Conservation (phyloP, 345 rosid species). For the Tarenaya hassleriana region DNA sequence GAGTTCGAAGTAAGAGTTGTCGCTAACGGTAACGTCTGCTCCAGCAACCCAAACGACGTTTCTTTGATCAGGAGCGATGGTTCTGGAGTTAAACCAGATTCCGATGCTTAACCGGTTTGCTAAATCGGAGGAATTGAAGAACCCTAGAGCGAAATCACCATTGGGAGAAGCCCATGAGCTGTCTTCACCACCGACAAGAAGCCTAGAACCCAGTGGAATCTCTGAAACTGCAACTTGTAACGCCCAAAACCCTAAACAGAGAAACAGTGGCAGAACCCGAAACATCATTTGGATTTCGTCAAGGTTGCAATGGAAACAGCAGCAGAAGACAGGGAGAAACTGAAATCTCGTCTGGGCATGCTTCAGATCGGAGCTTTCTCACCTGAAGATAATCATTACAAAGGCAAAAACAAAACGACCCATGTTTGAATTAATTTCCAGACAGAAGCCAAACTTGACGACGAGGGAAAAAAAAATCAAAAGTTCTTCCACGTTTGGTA, state of each 20-base stretch:
- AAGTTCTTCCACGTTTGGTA: conserved; percentile 30
- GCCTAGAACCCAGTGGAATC: conserved; percentile 57
- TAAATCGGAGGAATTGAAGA: conserved; percentile 43
- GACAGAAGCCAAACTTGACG: conserved; percentile 12
- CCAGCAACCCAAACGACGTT: conserved; percentile 77
- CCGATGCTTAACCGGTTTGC: conserved; percentile 64
- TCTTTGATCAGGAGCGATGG: conserved; percentile 42
- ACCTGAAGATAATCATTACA: conserved; percentile 15
- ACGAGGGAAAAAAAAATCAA: background rate
- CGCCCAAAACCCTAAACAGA: conserved; percentile 34
- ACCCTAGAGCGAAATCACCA: conserved; percentile 67
- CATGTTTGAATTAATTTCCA: conserved; percentile 10
- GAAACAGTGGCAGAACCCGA: conserved; percentile 32
- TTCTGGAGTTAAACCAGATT: conserved; percentile 54
- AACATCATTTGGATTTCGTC: conserved; percentile 35
- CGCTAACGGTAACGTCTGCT: conserved; percentile 44
- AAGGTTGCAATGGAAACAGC: conserved; percentile 17
- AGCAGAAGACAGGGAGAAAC: conserved; percentile 13
- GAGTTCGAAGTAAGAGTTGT: conserved; percentile 62
- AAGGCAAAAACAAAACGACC: conserved; percentile 4
- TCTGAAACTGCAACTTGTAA: conserved; percentile 37
- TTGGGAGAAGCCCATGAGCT: conserved; percentile 57
- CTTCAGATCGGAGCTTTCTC: background rate
- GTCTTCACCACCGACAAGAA: conserved; percentile 40
- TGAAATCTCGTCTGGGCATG: conserved; percentile 22